phyloP scores from a whole-genome alignment of 176 grass and related monocot species.

The Oryza officinalis region DNA sequence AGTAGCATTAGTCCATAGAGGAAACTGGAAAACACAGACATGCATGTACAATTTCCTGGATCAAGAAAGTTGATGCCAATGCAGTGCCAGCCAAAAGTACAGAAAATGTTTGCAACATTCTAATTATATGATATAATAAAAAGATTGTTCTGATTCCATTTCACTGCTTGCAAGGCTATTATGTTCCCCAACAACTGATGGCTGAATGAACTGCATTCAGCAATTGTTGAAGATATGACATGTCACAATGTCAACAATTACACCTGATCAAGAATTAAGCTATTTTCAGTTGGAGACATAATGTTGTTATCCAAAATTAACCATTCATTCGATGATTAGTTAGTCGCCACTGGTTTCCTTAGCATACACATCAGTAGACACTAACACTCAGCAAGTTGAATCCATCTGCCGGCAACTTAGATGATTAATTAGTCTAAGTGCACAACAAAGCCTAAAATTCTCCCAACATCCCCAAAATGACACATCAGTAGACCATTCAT shows the following conservation, averaged over 20 bases:
- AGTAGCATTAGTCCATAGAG: no score
- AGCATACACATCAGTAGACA: slow-evolving; percentile 15
- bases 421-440: no score
- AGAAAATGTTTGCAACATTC: not conserved
- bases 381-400: not conserved
- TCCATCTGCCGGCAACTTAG: no score
- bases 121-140: slow-evolving; percentile 7
- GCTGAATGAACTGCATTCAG: not conserved
- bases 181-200: slow-evolving; percentile 38
- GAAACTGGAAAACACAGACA: no score
- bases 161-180: slow-evolving; percentile 18
- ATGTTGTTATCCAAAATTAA: slow-evolving; percentile 4
- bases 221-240: no score
- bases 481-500: no score
- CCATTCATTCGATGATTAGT: slow-evolving; percentile 26
- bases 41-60: no score
- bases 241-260: not conserved
- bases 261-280: not conserved
- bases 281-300: not conserved
- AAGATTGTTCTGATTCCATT: not conserved
- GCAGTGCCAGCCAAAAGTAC: not conserved
- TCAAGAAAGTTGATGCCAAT: no score
- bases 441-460: no score
- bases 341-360: slow-evolving; percentile 10
- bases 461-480: no score